Evolutionary conservation across 768 basidiomycete species (phyloP).

Genomic region (Pleurotus eryngii): DNA sequence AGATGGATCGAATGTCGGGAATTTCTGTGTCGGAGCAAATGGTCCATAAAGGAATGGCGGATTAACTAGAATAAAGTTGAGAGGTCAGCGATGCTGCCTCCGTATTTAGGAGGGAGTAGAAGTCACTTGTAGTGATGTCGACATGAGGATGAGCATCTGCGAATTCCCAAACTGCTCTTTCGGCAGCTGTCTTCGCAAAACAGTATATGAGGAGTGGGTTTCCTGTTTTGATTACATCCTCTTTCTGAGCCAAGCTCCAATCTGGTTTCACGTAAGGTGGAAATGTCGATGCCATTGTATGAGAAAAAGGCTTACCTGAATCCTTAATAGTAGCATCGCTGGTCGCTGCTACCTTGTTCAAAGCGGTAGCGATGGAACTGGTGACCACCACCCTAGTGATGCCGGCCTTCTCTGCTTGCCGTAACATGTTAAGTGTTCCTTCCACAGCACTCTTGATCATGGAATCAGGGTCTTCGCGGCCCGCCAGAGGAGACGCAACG

Average conservation of each 20-base stretch:
- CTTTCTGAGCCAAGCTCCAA: constrained; percentile 29
- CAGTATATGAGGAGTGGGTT: constrained; percentile 24
- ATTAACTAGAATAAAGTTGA: constrained; percentile 23
- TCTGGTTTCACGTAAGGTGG: constrained; percentile 17
- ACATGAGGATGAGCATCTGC: constrained; percentile 35
- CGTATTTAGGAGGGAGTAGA: background rate
- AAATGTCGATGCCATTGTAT: background rate
- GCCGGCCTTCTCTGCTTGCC: constrained; percentile 35
- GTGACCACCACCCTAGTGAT: constrained; percentile 34
- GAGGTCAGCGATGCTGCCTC: background rate
- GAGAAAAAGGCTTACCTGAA: constrained; percentile 16
- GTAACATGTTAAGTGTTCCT: constrained; percentile 34
- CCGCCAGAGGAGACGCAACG: constrained; percentile 32
- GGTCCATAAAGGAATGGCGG: constrained; percentile 38
- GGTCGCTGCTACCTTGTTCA: constrained; percentile 14
- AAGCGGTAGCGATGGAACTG: constrained; percentile 30
- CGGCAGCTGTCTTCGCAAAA: constrained; percentile 36
- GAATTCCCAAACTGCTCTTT: constrained; percentile 39
- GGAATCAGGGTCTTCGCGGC: constrained; percentile 13
- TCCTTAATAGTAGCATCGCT: constrained; percentile 19
- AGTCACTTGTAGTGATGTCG: constrained; percentile 35
- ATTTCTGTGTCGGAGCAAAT: constrained; percentile 22
- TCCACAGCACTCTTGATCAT: constrained; percentile 29
- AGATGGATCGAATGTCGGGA: constrained; percentile 19
- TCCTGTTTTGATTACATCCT: constrained; percentile 20